phyloP scores from a whole-genome alignment of 257 asterid species.

The Solanum chmielewskii region DNA sequence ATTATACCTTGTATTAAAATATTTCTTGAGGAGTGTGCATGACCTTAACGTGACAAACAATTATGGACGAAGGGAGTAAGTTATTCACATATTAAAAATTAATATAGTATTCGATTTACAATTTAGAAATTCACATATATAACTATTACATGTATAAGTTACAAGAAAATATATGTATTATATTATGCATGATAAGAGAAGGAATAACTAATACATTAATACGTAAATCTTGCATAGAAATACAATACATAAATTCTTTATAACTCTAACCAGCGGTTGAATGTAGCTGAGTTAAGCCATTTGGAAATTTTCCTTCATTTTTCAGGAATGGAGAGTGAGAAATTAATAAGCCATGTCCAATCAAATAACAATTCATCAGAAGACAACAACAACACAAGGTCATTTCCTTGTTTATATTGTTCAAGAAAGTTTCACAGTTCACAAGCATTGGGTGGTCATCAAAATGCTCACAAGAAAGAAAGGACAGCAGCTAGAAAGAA shows the following conservation, averaged over 20 bases:
- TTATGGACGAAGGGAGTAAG: background rate
- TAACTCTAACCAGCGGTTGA: background rate
- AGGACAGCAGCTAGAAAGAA: conserved; percentile 65
- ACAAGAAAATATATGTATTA: background rate
- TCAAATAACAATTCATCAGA: conserved; percentile 18
- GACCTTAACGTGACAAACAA: too few species aligned
- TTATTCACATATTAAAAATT: background rate
- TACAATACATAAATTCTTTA: background rate
- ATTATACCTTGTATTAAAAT: too few species aligned
- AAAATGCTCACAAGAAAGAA: conserved; percentile 92
- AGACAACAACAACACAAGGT: conserved; percentile 29
- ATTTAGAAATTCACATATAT: background rate
- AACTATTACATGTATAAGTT: background rate
- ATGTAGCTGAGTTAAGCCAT: background rate
- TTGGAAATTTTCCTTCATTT: background rate
- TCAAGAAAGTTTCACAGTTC: conserved; percentile 80
- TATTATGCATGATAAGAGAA: background rate
- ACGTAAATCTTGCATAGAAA: background rate
- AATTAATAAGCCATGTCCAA: conserved; percentile 8
- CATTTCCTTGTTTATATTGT: conserved; percentile 73
- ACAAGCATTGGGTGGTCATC: conserved; percentile 95
- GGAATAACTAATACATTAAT: background rate
- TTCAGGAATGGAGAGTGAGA: conserved; percentile 45
- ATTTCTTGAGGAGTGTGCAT: too few species aligned
- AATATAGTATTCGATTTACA: background rate